Percentiles rank a stretch among this genome's conserved stretches.
phyloP scores from a whole-genome alignment of 2,329 filamentous ascomycete genomes.

The Cladophialophora psammophila region DNA sequence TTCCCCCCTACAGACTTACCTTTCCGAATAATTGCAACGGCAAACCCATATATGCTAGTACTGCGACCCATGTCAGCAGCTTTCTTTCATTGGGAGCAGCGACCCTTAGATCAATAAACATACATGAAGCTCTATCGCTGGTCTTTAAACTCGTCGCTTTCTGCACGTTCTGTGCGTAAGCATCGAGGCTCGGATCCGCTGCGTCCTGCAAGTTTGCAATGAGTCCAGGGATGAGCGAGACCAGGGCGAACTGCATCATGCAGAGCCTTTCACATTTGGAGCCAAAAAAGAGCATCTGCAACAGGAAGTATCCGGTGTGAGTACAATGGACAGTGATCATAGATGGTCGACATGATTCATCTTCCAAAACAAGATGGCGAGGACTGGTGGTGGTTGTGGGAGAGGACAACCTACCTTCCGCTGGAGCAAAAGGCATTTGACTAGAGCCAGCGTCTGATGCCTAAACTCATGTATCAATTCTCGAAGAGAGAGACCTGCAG shows the following conservation, averaged over 20 bases:
- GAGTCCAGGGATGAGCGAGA: conserved; percentile 92
- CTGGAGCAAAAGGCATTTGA: conserved; percentile 92
- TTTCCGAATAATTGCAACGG: conserved; percentile 95
- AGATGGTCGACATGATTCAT: background rate
- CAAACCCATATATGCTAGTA: conserved; percentile 92
- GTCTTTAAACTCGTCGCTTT: conserved; percentile 86
- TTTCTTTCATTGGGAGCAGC: background rate
- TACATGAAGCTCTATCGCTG: conserved; percentile 83
- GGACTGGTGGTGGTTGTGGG: background rate
- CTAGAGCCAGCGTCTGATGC: conserved; percentile 89
- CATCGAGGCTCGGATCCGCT: conserved; percentile 90
- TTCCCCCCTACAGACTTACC: conserved; percentile 52
- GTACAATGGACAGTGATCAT: background rate
- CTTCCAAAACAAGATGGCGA: background rate
- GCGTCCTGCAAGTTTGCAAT: conserved; percentile 92
- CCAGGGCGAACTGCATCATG: conserved; percentile 97
- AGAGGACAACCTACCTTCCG: conserved; percentile 72
- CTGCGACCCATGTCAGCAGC: conserved; percentile 44
- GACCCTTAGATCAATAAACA: conserved; percentile 41
- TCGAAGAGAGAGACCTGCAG: conserved; percentile 72
- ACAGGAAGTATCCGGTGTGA: conserved; percentile 17
- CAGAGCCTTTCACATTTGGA: conserved; percentile 94
- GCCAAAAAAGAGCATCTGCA: conserved; percentile 96
- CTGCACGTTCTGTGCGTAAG: conserved; percentile 75
- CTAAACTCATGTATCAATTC: conserved; percentile 95